Conservation (phyloP, 1,284 basidiomycete genomes). For the Leccinum pachyderme region DNA sequence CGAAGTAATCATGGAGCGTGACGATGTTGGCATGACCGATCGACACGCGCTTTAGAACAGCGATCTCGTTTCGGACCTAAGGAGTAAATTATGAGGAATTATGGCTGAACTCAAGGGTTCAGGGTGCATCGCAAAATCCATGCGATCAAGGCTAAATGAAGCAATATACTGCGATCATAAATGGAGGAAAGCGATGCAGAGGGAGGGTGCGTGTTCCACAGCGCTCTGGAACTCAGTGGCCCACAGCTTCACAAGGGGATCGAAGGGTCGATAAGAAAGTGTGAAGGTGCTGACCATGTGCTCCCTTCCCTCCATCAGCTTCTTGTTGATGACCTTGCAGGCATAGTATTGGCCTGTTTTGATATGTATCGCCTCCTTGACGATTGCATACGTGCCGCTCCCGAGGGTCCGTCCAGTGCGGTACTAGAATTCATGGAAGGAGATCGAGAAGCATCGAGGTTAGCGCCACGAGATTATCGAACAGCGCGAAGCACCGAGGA, state of each 20-base stretch:
- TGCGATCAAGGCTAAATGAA: neutral
- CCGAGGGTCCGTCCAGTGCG: conserved; percentile 92
- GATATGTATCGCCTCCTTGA: conserved; percentile 96
- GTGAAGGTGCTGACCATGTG: conserved; percentile 62
- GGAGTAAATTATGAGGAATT: conserved; percentile 7
- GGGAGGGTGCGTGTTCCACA: neutral
- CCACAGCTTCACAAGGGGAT: conserved; percentile 8
- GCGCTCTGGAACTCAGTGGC: neutral
- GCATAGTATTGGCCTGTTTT: conserved; percentile 85
- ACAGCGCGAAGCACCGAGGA: conserved; percentile 3
- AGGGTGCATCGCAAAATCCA: conserved; percentile 7
- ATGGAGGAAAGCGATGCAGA: conserved; percentile 2
- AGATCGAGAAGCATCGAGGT: conserved; percentile 4
- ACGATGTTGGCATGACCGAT: conserved; percentile 89
- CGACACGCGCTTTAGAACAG: conserved; percentile 92
- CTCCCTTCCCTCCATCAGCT: conserved; percentile 93
- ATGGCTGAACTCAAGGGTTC: conserved; percentile 11
- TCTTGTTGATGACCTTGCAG: conserved; percentile 97
- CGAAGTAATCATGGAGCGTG: conserved; percentile 95
- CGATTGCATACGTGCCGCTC: conserved; percentile 89
- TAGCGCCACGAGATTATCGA: conserved; percentile 6
- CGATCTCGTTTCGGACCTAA: conserved; percentile 95
- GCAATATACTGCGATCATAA: conserved; percentile 14
- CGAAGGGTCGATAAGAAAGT: conserved; percentile 8
- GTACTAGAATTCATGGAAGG: conserved; percentile 52